Evolutionary conservation across 2,329 filamentous ascomycete genomes (phyloP), one percentile per base, ranked within the genome.

Genomic region (Microsporum ferrugineum): DNA sequence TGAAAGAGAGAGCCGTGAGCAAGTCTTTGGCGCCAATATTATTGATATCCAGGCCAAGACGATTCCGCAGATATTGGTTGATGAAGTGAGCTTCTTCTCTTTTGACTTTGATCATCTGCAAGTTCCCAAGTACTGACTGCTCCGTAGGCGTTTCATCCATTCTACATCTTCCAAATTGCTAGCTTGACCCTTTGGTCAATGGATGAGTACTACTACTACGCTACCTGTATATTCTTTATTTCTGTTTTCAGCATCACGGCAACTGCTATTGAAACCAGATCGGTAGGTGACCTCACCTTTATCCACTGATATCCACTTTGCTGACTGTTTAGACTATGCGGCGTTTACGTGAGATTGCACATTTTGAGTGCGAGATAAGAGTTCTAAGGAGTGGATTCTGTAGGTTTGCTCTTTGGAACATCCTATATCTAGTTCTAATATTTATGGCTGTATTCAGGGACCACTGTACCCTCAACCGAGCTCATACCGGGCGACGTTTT

Each of bases 151-250:
- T 91, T 99, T 69, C 94, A 99, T 71, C 95, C 94, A 0, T 99
- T 99, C 72, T 99, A 99, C 72, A 88, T 99, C 61, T 99, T 99
- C 71, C 94, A 99, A 75, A 87, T 97, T 68, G 92, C 91, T 56
- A 97, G 94, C 78, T 79, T 99, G 66, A 75, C 95, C 45, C 83
- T 99, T 2, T 99, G 94, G 94, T 96, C 92, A 7, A 71, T 96
- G 66, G 94, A 99, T 70, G 82, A 95, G 68, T 99, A 99, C 73
- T 99, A 96, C 72, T 99, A 97, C 76, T 99, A 99, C 74, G 94
- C 94, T 3, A 82, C 86, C 14, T 95, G 91, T 71, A 99, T 99
- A 68, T 95, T 99, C 68, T 71, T 92, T 63, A 97, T 99, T 74
- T 99, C 95, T 0, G 82, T 94, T 51, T 88, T 91, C 67, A 97